These are phyloP conservation scores for Sporobolus alterniflorus DNA, from an alignment of 202 grass and related monocot genomes.

Conservation along the genomic window DNA sequence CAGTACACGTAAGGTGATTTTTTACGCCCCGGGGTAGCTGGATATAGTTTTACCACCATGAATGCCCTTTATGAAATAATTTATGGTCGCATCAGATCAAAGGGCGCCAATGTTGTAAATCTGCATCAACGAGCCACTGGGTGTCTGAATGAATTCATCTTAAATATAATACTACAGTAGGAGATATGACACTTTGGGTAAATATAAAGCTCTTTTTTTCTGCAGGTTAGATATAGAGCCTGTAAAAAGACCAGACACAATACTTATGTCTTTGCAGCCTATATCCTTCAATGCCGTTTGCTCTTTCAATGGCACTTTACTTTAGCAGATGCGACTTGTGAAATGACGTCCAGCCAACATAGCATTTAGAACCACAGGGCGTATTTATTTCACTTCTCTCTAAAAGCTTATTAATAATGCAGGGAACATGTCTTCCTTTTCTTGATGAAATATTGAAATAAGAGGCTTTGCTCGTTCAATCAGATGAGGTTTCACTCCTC, in stretches of 20 bases:
- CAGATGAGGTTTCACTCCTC: too few species aligned
- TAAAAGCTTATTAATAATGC: not conserved
- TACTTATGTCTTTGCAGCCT: too few species aligned
- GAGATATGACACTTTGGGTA: conserved; percentile 46
- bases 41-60: conserved; percentile 52
- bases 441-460: not conserved
- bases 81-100: conserved; percentile 53
- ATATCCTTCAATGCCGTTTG: conserved; percentile 46
- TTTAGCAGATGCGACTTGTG: conserved; percentile 44
- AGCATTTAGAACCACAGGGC: conserved; percentile 41
- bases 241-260: conserved; percentile 41
- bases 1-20: conserved; percentile 37
- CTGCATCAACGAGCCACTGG: conserved; percentile 48
- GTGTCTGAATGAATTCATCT: conserved; percentile 46
- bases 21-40: conserved; percentile 40
- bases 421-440: not conserved
- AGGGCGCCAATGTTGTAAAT: conserved; percentile 57
- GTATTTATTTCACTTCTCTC: conserved; percentile 46
- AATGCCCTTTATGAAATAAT: conserved; percentile 56
- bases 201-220: conserved; percentile 44
- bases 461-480: not conserved
- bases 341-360: conserved; percentile 54
- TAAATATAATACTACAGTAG: conserved; percentile 33
- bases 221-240: not conserved
- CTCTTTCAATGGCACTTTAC: conserved; percentile 44